Evolutionary conservation across 2,329 filamentous ascomycete species (phyloP).

Genomic region (Epichloe scottii): DNA sequence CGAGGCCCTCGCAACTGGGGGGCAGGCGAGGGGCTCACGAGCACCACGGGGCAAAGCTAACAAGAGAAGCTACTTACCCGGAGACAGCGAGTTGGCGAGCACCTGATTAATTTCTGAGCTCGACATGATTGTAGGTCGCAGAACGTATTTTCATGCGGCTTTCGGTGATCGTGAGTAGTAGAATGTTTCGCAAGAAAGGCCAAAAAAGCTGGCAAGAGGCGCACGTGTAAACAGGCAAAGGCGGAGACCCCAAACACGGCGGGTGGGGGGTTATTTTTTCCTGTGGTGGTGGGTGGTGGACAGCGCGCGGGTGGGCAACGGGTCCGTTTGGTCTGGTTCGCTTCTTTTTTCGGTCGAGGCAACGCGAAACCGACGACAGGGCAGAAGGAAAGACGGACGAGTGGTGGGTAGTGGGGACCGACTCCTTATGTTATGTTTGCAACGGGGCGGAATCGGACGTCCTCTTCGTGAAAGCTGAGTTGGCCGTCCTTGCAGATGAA

Average conservation of each 20-base stretch:
- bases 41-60: constrained; percentile 3
- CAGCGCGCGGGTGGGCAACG: background rate
- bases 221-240: constrained; percentile 8
- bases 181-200: constrained; percentile 3
- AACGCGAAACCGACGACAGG: background rate
- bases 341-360: background rate
- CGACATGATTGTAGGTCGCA: constrained; percentile 42
- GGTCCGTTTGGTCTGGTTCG: background rate
- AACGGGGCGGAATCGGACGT: background rate
- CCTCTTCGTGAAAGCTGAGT: too few relatives aligned
- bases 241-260: constrained; percentile 7
- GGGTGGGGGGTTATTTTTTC: constrained; percentile 3
- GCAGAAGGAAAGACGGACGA: background rate
- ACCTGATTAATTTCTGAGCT: constrained; percentile 94
- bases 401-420: background rate
- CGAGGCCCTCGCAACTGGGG: background rate
- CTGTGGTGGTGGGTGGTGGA: background rate
- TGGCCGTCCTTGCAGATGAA: background rate
- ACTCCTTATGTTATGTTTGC: background rate
- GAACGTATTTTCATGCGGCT: constrained; percentile 25
- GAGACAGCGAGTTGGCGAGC: constrained; percentile 89
- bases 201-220: constrained; percentile 4
- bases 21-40: background rate
- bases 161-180: constrained; percentile 11
- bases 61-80: constrained; percentile 50